Evolutionary conservation across 345 rosid genomes (phyloP).

Genomic region (Murraya paniculata): DNA sequence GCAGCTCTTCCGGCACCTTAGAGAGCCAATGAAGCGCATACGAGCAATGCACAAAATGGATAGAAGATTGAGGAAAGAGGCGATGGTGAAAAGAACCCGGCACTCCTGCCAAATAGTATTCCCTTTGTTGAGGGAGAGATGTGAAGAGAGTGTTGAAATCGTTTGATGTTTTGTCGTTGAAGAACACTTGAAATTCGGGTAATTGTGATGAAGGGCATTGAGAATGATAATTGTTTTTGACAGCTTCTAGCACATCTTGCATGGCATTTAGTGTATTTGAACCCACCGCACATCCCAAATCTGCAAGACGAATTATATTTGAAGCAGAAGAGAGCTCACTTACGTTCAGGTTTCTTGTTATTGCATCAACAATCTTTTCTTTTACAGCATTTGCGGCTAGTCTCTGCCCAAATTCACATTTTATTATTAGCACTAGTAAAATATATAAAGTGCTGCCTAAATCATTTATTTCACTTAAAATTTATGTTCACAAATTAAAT

Average conservation of each 20-base stretch:
- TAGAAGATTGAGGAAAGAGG: conserved; percentile 30
- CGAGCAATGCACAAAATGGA: conserved; percentile 31
- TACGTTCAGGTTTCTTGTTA: conserved; percentile 43
- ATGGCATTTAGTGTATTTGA: conserved; percentile 52
- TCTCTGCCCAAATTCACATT: conserved; percentile 33
- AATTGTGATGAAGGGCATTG: conserved; percentile 7
- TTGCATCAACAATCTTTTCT: conserved; percentile 37
- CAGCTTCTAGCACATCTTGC: conserved; percentile 35
- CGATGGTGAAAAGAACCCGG: conserved; percentile 45
- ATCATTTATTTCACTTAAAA: too few species aligned
- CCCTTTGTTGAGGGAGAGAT: conserved; percentile 31
- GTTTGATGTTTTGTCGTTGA: conserved; percentile 43
- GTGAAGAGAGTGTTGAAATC: conserved; percentile 62
- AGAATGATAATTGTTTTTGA: conserved; percentile 26
- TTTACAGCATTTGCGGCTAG: conserved; percentile 29
- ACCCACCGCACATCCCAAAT: conserved; percentile 72
- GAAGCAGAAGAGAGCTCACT: conserved; percentile 29
- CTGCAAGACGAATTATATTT: conserved; percentile 42
- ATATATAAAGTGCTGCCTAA: too few species aligned
- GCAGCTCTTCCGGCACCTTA: conserved; percentile 35
- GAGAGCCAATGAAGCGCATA: conserved; percentile 48
- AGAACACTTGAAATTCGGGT: conserved; percentile 51
- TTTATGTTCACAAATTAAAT: too few species aligned
- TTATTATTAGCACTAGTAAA: not conserved
- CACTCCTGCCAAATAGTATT: conserved; percentile 40